Base-by-base conservation (phyloP, 768 basidiomycete genomes). In the Russula vinacea region DNA sequence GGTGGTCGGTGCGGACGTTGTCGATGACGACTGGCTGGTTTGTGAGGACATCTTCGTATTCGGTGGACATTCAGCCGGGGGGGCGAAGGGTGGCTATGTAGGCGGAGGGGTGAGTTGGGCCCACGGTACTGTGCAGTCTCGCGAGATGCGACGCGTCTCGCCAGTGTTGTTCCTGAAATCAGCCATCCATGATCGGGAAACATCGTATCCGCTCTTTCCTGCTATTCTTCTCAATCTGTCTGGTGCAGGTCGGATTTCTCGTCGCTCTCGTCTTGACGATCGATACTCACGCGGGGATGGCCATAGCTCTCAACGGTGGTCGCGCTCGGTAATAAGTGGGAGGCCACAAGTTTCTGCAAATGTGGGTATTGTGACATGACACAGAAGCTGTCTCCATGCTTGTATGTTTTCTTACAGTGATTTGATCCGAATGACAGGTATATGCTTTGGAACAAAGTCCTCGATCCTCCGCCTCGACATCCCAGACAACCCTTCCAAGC, bases 11-110 rank as follows among this genome's bases (percentile, higher is more conserved):
- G 79, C 88, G 69, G 68, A 96, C 95, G 79, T 98, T 98, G 81
- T 98, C 96, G 72, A 98, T 97, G 68, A 98, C 96, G 63, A 98
- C 94, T 6, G 96, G 96, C 77, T 98, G 96, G 79, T 98, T 98
- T 63, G 95, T 96, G 74, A 97, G 84, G 69, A 94, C 92, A 74
- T 94, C 92, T 75, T 94, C 92, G 76, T 86, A 93, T 78, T 93
- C 92, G 60, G 87, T 83, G 67, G 88, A 87, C 92, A 93, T 94
- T 58, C 64, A 57, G 22, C 40, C 33, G 42, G 29, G 42, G 53
- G 53, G 14, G 26, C 51, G 53, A 55, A 35, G n/a, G 26, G 42
- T 19, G 9, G 32, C 13, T 29, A 42, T 42, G 49, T 33, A 37
- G 14, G 16, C 2, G 29, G 29, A 29, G 33, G 37, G 6, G 6